Conservation (phyloP, 2,329 filamentous ascomycete species). For the Monilinia vaccinii-corymbosi region DNA sequence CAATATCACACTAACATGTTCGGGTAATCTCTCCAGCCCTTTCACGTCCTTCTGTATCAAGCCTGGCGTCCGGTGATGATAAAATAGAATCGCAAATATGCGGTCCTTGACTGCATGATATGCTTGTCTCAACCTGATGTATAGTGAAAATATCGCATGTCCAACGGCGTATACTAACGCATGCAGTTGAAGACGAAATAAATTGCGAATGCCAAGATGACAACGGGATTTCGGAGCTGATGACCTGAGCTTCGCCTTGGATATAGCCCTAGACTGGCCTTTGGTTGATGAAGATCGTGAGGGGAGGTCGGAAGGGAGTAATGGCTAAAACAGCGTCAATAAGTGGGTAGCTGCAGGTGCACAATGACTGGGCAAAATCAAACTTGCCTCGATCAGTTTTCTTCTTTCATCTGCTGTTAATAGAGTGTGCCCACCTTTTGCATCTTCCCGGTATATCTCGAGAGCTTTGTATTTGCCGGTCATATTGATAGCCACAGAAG, state of each 20-base stretch:
- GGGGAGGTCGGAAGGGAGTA: conserved; percentile 26
- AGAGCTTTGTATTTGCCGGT: conserved; percentile 3
- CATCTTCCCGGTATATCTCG: conserved; percentile 38
- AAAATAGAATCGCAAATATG: conserved; percentile 73
- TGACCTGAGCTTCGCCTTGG: conserved; percentile 21
- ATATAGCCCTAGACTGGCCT: conserved; percentile 12
- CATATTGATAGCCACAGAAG: conserved; percentile 3
- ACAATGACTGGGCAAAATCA: background rate
- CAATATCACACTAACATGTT: conserved; percentile 81
- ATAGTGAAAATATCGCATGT: conserved; percentile 79
- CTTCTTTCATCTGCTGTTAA: conserved; percentile 37
- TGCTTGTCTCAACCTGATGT: conserved; percentile 70
- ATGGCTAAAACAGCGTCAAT: conserved; percentile 23
- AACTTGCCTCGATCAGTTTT: conserved; percentile 36
- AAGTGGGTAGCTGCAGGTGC: conserved; percentile 13
- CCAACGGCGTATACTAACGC: conserved; percentile 58
- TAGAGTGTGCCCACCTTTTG: conserved; percentile 34
- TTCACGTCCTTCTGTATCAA: conserved; percentile 83
- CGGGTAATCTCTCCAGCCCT: conserved; percentile 62
- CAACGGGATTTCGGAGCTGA: conserved; percentile 17
- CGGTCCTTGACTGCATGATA: conserved; percentile 73
- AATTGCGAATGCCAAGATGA: conserved; percentile 49
- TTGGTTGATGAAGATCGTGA: conserved; percentile 13
- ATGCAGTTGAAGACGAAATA: conserved; percentile 55
- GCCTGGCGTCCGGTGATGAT: conserved; percentile 92